Conservation (phyloP, 2,329 filamentous ascomycete species). For the Epichloe typhina region DNA sequence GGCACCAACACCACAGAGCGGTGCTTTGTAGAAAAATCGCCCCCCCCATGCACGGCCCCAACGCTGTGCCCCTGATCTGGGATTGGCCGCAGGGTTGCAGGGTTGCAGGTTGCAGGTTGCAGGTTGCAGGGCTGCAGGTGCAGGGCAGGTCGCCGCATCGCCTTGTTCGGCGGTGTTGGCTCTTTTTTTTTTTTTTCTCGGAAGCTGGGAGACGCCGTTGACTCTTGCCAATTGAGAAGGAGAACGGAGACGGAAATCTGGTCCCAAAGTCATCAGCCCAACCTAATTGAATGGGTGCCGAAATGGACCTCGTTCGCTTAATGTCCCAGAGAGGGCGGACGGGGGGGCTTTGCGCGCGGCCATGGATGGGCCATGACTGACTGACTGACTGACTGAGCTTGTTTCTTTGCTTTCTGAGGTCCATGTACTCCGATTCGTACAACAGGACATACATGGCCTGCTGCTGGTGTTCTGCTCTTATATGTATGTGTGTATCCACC, state of each 20-base stretch:
- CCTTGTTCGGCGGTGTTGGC: constrained; percentile 4
- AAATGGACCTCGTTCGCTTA: constrained; percentile 7
- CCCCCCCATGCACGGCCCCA: constrained; percentile 10
- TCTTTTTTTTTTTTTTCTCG: no score
- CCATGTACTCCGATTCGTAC: background rate
- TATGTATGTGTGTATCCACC: constrained; percentile 24
- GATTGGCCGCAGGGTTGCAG: constrained; percentile 3
- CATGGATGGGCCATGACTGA: background rate
- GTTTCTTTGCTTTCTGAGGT: background rate
- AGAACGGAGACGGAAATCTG: no score
- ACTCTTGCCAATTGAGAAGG: no score
- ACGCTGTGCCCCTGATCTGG: constrained; percentile 9
- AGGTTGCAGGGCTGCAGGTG: no score
- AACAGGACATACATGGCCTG: constrained; percentile 6
- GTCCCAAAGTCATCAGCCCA: constrained; percentile 13
- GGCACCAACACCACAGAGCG: background rate
- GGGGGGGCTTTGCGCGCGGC: background rate
- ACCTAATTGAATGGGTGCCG: constrained; percentile 8
- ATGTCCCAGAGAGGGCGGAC: constrained; percentile 1
- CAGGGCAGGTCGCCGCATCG: constrained; percentile 8
- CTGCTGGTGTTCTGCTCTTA: constrained; percentile 11
- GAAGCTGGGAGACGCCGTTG: background rate
- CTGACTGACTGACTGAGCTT: background rate
- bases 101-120: no score
- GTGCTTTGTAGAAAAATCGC: background rate